These are phyloP conservation scores for Halophytophthora batemanensis DNA, from an alignment of 352 stramenopile species.

Conservation along the genomic window DNA sequence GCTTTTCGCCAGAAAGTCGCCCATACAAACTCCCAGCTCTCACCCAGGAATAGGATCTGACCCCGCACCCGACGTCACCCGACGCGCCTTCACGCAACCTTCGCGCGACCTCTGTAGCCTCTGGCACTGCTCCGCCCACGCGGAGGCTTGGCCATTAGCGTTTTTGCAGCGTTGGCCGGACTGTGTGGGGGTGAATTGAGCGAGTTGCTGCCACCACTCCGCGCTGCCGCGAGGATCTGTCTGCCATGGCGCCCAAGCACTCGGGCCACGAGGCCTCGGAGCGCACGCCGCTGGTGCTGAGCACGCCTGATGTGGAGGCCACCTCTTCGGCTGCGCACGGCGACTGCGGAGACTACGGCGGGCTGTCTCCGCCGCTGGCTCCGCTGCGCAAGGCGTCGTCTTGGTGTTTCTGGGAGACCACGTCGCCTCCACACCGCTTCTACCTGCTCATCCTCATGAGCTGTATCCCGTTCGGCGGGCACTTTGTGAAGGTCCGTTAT, in stretches of 20 bases:
- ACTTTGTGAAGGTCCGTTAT: constrained; percentile 75
- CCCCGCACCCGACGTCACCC: neutral
- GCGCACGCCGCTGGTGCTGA: constrained; percentile 31
- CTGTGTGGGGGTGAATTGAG: neutral
- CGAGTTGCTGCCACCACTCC: neutral
- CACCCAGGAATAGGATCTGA: neutral
- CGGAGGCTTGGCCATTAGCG: constrained; percentile 5
- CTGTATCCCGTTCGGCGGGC: constrained; percentile 78
- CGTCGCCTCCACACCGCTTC: constrained; percentile 66
- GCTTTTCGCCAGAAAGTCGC: neutral
- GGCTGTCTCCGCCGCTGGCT: constrained; percentile 13
- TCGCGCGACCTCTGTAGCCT: constrained; percentile 5
- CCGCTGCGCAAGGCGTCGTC: constrained; percentile 35
- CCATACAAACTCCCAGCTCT: neutral
- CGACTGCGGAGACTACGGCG: constrained; percentile 7
- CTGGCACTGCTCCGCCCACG: neutral
- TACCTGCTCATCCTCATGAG: constrained; percentile 84
- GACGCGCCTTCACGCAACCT: constrained; percentile 9
- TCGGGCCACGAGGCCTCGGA: constrained; percentile 20
- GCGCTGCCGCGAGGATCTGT: neutral
- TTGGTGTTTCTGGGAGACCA: constrained; percentile 76
- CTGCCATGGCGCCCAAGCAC: constrained; percentile 22
- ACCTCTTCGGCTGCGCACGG: neutral
- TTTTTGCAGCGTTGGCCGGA: constrained; percentile 5
- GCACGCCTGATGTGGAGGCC: constrained; percentile 2